These are phyloP conservation scores for Oidiodendron maius DNA, from an alignment of 495 filamentous ascomycete species.

Conservation along the genomic window DNA sequence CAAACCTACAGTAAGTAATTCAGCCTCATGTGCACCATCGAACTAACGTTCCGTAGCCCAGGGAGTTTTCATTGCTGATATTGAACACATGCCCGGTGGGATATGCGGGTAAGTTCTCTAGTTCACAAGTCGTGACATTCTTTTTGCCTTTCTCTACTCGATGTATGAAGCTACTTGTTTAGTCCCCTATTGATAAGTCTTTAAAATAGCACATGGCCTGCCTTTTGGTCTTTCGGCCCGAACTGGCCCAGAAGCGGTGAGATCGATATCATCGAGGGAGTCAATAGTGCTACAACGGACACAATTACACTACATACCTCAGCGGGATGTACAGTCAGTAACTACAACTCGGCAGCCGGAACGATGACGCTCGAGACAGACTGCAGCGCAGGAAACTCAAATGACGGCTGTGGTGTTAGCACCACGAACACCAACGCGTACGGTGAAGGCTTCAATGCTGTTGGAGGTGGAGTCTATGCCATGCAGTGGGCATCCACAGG, in stretches of 20 bases:
- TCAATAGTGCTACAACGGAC: constrained; percentile 61
- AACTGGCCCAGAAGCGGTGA: constrained; percentile 78
- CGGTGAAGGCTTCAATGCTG: constrained; percentile 66
- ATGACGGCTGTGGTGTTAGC: constrained; percentile 42
- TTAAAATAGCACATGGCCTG: constrained; percentile 12
- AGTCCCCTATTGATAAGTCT: too few relatives aligned
- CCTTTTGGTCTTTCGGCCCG: constrained; percentile 49
- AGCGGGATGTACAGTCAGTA: constrained; percentile 45
- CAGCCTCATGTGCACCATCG: neutral
- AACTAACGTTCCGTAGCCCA: neutral
- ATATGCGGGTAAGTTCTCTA: constrained; percentile 37
- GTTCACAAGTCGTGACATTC: too few relatives aligned
- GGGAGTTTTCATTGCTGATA: constrained; percentile 65
- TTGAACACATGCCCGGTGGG: constrained; percentile 68
- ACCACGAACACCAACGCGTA: constrained; percentile 47
- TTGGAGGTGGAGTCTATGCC: constrained; percentile 72
- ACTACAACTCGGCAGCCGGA: constrained; percentile 41
- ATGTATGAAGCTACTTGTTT: too few relatives aligned
- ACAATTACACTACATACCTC: constrained; percentile 71
- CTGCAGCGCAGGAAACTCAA: constrained; percentile 26
- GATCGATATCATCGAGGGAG: constrained; percentile 89
- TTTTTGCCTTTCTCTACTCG: too few relatives aligned
- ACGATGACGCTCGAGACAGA: constrained; percentile 49
- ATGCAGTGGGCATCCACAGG: constrained; percentile 65
- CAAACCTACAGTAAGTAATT: constrained; percentile 40